A percentile compares a stretch with the other conserved stretches of the same genome.
phyloP scores from a whole-genome alignment of 768 basidiomycete genomes.

The Tricholoma matsutake region DNA sequence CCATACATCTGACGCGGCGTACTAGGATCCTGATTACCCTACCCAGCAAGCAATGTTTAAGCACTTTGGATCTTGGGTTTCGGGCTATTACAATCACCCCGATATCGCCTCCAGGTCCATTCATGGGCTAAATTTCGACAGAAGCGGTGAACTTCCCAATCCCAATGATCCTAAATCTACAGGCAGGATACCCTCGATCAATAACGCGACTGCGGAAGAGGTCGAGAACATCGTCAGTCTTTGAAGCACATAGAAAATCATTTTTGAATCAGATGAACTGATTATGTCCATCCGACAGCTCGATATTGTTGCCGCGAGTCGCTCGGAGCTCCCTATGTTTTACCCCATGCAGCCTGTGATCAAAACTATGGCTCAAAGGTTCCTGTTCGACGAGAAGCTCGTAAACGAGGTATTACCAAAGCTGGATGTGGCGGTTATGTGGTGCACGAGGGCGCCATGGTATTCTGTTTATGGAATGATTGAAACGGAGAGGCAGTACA shows the following conservation, averaged over 20 bases:
- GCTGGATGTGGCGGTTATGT: background rate
- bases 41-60: constrained; percentile 17
- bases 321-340: background rate
- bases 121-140: background rate
- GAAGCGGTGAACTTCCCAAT: background rate
- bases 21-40: constrained; percentile 14
- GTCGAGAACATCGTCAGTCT: background rate
- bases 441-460: background rate
- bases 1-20: background rate
- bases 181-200: background rate
- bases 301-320: background rate
- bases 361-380: background rate
- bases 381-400: background rate
- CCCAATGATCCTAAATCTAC: background rate
- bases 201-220: background rate
- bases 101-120: background rate
- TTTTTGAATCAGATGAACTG: background rate
- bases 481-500: background rate
- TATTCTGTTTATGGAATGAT: background rate
- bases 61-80: constrained; percentile 26
- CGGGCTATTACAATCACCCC: constrained; percentile 27
- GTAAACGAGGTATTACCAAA: background rate
- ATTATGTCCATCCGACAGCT: background rate
- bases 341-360: background rate
- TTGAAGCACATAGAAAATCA: background rate